These are phyloP conservation scores for Purpureocillium takamizusanense DNA, from an alignment of 2,329 filamentous ascomycete genomes.

Conservation along the genomic window DNA sequence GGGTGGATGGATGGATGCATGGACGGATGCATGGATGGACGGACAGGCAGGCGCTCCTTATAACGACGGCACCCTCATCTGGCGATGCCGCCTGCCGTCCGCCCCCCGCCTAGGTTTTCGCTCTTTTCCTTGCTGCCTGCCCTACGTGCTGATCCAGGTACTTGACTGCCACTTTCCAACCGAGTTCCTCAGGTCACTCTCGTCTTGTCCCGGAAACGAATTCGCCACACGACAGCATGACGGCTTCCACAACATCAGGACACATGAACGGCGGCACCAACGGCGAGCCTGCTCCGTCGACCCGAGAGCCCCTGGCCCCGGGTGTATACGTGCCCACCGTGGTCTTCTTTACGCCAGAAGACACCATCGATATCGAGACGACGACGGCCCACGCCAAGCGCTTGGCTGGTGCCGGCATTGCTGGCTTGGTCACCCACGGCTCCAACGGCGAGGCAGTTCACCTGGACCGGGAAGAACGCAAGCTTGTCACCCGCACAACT, in stretches of 20 bases:
- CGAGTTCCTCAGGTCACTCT: no score
- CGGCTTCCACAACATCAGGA: slow-evolving; percentile 4
- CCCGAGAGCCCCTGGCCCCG: slow-evolving; percentile 3
- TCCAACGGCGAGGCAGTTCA: slow-evolving; percentile 70
- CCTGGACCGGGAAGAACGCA: slow-evolving; percentile 55
- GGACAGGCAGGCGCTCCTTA: neutral
- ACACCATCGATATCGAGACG: slow-evolving; percentile 45
- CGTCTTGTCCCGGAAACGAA: no score
- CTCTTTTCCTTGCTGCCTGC: neutral
- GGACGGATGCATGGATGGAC: slow-evolving; percentile 2
- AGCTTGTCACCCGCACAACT: slow-evolving; percentile 51
- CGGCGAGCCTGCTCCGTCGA: neutral
- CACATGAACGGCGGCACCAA: slow-evolving; percentile 3
- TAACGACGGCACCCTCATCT: slow-evolving; percentile 2
- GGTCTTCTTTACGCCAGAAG: slow-evolving; percentile 49
- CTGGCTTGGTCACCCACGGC: slow-evolving; percentile 60
- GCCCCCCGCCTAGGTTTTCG: neutral
- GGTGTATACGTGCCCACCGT: slow-evolving; percentile 56
- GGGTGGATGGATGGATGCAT: slow-evolving; percentile 3
- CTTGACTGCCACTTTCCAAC: no score
- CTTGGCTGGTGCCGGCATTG: slow-evolving; percentile 53
- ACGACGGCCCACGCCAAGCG: slow-evolving; percentile 44
- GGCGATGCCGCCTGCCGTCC: neutral
- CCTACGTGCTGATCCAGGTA: no score
- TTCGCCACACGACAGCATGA: slow-evolving; percentile 3